phyloP scores from a whole-genome alignment of 2,329 filamentous ascomycete genomes.

The Mollisiaceae sp. region DNA sequence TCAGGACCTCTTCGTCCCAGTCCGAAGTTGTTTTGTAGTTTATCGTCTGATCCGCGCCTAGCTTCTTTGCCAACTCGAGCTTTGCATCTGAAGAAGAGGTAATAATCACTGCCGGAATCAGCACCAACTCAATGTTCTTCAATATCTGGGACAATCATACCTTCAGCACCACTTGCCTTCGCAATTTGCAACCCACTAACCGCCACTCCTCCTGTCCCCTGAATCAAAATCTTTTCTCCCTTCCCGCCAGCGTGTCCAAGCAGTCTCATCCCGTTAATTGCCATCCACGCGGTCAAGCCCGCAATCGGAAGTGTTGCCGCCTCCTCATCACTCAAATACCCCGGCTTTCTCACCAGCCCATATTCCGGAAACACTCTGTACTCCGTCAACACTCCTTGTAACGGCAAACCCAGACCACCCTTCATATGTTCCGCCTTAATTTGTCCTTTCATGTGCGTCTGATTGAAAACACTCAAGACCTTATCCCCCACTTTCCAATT shows the following conservation, averaged over 20 bases:
- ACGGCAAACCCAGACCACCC: slow-evolving; percentile 64
- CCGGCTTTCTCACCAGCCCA: slow-evolving; percentile 61
- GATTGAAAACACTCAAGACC: slow-evolving; percentile 70
- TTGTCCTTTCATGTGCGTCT: slow-evolving; percentile 47
- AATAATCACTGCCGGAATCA: slow-evolving; percentile 50
- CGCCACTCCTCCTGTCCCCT: slow-evolving; percentile 60
- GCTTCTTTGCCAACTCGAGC: slow-evolving; percentile 50
- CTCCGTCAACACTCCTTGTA: slow-evolving; percentile 64
- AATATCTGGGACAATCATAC: slow-evolving; percentile 39
- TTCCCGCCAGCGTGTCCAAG: slow-evolving; percentile 55
- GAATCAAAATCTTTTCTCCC: slow-evolving; percentile 46
- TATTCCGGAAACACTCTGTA: slow-evolving; percentile 63
- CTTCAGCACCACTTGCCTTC: slow-evolving; percentile 55
- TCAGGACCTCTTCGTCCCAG: slow-evolving; percentile 56
- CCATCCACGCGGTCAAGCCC: slow-evolving; percentile 68
- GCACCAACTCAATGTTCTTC: background rate
- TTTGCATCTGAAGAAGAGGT: slow-evolving; percentile 61
- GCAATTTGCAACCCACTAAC: slow-evolving; percentile 59
- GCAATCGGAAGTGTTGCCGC: slow-evolving; percentile 66
- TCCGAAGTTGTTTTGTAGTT: slow-evolving; percentile 59
- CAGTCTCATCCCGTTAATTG: slow-evolving; percentile 64
- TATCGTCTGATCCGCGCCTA: slow-evolving; percentile 58
- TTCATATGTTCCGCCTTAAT: slow-evolving; percentile 42
- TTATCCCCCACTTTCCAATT: slow-evolving; percentile 63
- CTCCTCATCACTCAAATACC: slow-evolving; percentile 63